These are phyloP conservation scores for Acacia pycnantha DNA, from an alignment of 331 rosid species.

Conservation along the genomic window DNA sequence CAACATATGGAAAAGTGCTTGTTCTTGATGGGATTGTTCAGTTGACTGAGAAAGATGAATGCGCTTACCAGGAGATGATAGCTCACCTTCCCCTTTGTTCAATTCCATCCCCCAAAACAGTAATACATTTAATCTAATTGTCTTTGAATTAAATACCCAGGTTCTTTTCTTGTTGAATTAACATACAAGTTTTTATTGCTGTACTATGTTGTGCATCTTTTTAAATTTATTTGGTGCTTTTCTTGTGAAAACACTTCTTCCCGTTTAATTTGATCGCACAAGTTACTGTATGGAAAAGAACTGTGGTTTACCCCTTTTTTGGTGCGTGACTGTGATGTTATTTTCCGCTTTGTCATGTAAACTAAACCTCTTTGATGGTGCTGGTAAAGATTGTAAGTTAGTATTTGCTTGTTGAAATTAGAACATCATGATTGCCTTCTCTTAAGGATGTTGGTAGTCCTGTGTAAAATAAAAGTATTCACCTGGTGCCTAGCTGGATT, in stretches of 20 bases:
- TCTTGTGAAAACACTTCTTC: background rate
- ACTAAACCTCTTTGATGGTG: background rate
- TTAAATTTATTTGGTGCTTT: background rate
- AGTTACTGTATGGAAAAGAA: background rate
- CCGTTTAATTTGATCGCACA: background rate
- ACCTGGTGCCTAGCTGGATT: background rate
- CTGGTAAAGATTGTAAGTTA: background rate
- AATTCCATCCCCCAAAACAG: conserved; percentile 73
- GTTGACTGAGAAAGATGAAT: conserved; percentile 91
- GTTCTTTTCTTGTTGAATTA: conserved; percentile 1
- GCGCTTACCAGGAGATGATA: conserved; percentile 99
- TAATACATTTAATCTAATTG: conserved; percentile 35
- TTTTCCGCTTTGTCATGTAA: background rate
- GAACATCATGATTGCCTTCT: background rate
- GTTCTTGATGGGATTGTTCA: conserved; percentile 97
- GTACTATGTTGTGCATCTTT: background rate
- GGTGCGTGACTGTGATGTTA: background rate
- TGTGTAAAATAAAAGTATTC: background rate
- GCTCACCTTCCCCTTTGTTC: conserved; percentile 96
- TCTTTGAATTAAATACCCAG: background rate
- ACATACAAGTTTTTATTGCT: background rate
- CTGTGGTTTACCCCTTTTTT: background rate
- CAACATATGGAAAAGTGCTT: conserved; percentile 81
- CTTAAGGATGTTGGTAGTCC: background rate
- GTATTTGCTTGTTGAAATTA: background rate